Evolutionary conservation across 106 monocot genomes (phyloP), one percentile per base, ranked within the genome.

Genomic region (Apostasia shenzhenica): DNA sequence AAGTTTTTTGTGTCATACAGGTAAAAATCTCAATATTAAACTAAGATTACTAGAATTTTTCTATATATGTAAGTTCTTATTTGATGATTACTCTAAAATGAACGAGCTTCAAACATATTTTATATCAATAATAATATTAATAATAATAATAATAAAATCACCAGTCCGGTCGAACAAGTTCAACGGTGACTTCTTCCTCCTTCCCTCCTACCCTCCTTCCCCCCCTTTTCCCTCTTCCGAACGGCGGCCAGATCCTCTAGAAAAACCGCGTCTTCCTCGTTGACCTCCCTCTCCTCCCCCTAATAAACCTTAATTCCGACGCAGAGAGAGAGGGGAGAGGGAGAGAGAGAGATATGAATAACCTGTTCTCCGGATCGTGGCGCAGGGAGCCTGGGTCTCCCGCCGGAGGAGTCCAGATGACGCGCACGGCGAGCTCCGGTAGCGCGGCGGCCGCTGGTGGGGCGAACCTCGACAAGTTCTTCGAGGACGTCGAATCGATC

Each of bases 381-480:
- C 45, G 6, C 5, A 12, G 57, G 4, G 70, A 56, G 8, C 5
- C 45, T 0, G 11, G 53, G 9, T 8, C 42, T 45, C n/a, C 53
- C 37, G 59, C 39, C 45, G 76, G 70, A 5, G 45, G 42, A 70
- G 12, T 77, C 55, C 39, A 64, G 38, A 57, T 70, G 70, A n/a
- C 7, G 59, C 14, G 44, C 51, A 54, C 3, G 14, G 6, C 14
- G 41, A 53, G 61, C 66, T 58, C 50, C 65, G 72, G 45, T 4
- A 78, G 70, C 68, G 72, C 6, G 63, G 76, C 7, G 82, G 67
- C 43, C 3, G 79, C 57, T 82, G 41, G 80, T 79, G 45, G 75
- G 5, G 57, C 68, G 4, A 73, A 78, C 53, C 70, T 82, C 9
- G 78, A 78, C 41, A 53, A 67, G 57, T 82, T 82, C 74, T 82